Base-by-base conservation (phyloP, 2,329 filamentous ascomycete genomes). In the Trichoderma sp. region DNA sequence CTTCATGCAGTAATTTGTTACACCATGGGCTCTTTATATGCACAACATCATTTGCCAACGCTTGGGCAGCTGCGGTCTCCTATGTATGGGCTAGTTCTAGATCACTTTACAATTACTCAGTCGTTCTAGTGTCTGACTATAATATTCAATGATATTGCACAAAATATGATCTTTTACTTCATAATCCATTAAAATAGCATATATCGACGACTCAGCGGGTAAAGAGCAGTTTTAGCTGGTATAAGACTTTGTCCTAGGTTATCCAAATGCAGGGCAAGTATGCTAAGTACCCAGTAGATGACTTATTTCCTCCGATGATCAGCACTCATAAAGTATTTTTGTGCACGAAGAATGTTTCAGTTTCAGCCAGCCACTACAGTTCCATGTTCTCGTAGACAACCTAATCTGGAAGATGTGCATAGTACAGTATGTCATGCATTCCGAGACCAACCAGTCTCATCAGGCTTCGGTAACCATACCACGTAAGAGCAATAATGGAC, bases 81-180 rank as follows among this genome's bases (percentile, higher is more conserved):
- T 8, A 43, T 43, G 7, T 43, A 43, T 18, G 15, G 0, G 1
- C 15, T 8, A 18, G 36, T 18, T 43, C 0, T 43, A 18, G 36
- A 18, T 18, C 47, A 21, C 47, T 24, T 12, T 21, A 51, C n/a
- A 51, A 21, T 21, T 24, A 12, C 47, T 24, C 11, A 43, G 18
- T n/a, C 1, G 1, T n/a, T 43, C 15, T 0, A 43, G 7, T 3
- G 7, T n/a, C 39, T n/a, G 3, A 8, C 15, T n/a, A n/a, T n/a
- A 9, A 2, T 43, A 43, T 43, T 43, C 15, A n/a, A 4, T n/a
- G 3, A 43, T 9, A 3, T 43, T 43, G 6, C 18, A 43, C 7
- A 43, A 43, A 2, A 1, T 9, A 4, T 43, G 7, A 26, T 26
- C 26, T 26, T 26, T 26, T 26, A 26, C 26, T 28, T 28, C 3